phyloP scores from a whole-genome alignment of 495 filamentous ascomycete species.

The Penicillium longicatenatum region DNA sequence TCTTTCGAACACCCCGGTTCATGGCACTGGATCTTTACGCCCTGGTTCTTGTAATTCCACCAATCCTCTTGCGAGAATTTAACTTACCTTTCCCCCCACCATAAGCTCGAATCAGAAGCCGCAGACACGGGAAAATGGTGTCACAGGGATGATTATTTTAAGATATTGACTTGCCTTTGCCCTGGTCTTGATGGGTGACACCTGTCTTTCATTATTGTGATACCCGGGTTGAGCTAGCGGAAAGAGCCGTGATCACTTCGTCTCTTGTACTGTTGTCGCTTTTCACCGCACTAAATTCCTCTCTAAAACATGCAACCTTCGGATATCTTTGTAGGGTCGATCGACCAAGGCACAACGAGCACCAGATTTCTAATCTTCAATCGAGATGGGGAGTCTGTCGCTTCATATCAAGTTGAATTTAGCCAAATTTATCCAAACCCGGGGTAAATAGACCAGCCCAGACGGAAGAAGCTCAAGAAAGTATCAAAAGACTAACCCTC shows the following conservation, averaged over 20 bases:
- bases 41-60: constrained; percentile 20
- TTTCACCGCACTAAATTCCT: background rate
- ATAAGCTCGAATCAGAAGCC: constrained; percentile 9
- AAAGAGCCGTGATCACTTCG: background rate
- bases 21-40: background rate
- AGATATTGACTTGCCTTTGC: background rate
- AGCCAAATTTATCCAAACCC: constrained; percentile 85
- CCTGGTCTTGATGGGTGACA: background rate
- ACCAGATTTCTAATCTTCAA: constrained; percentile 92
- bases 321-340: constrained; percentile 63
- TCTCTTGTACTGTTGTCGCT: background rate
- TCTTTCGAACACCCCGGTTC: background rate
- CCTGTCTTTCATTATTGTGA: background rate
- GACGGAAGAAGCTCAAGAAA: background rate
- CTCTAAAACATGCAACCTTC: constrained; percentile 27
- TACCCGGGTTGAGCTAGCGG: background rate
- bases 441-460: constrained; percentile 60
- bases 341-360: constrained; percentile 94
- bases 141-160: constrained; percentile 20
- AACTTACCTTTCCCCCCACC: background rate
- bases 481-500: background rate
- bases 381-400: constrained; percentile 72
- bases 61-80: constrained; percentile 16
- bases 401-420: constrained; percentile 90
- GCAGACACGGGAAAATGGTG: constrained; percentile 14